Percentiles rank a stretch among this genome's conserved stretches.
phyloP scores from a whole-genome alignment of 108 stramenopile genomes.

The Seminavis robusta region DNA sequence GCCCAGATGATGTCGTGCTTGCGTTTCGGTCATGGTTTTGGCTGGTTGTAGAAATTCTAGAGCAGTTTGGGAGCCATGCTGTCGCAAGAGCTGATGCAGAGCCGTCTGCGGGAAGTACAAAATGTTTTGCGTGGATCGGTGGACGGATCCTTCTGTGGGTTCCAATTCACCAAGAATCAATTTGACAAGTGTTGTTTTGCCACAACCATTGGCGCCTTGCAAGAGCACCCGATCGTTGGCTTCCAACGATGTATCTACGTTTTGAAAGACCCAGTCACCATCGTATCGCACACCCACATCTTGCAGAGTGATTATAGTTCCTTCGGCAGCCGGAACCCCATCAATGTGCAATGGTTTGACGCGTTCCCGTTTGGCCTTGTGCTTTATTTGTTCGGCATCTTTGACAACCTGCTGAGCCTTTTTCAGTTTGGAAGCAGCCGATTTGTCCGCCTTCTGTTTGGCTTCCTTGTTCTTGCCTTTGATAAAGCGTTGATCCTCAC shows the following conservation, averaged over 20 bases:
- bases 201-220: constrained; percentile 49
- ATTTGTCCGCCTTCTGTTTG: constrained; percentile 57
- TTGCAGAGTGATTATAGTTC: constrained; percentile 23
- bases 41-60: constrained; percentile 14
- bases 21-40: constrained; percentile 10
- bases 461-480: constrained; percentile 61
- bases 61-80: constrained; percentile 22
- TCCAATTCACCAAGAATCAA: constrained; percentile 44
- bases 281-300: constrained; percentile 40
- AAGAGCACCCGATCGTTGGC: constrained; percentile 44
- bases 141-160: constrained; percentile 28
- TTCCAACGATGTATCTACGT: constrained; percentile 32
- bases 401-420: constrained; percentile 17
- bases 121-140: background rate
- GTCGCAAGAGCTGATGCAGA: constrained; percentile 12
- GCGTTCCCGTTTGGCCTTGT: constrained; percentile 18
- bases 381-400: constrained; percentile 30
- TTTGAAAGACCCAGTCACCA: constrained; percentile 25
- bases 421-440: constrained; percentile 52
- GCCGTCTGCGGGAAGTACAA: constrained; percentile 52
- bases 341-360: constrained; percentile 29
- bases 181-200: constrained; percentile 50
- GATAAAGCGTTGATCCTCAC: constrained; percentile 41
- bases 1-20: constrained; percentile 37
- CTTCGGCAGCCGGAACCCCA: constrained; percentile 14